Conservation (phyloP, 148 eudicot species). For the Cornus suecica region DNA sequence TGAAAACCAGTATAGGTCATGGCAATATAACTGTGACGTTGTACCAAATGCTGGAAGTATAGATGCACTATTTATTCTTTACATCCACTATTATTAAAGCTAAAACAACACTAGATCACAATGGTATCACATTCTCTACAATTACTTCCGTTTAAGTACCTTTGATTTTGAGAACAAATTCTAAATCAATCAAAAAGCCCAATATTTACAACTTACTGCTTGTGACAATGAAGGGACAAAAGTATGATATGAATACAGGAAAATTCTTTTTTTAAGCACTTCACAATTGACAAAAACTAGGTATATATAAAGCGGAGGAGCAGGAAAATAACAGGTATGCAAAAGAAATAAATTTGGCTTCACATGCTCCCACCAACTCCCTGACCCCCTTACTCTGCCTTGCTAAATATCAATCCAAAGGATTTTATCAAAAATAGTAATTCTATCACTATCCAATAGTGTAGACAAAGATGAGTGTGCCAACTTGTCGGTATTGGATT, state of each 20-base stretch:
- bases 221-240: background rate
- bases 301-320: too few species aligned
- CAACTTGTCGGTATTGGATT: too few species aligned
- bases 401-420: background rate
- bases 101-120: background rate
- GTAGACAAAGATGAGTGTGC: too few species aligned
- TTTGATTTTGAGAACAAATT: too few species aligned
- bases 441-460: too few species aligned
- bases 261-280: background rate
- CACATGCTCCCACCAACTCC: background rate
- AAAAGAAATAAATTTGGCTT: too few species aligned
- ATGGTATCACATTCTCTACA: background rate
- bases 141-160: too few species aligned
- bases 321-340: background rate
- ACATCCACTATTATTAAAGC: too few species aligned
- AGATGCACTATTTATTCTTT: background rate
- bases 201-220: background rate
- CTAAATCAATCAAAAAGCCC: background rate
- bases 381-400: background rate
- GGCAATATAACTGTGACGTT: conserved; percentile 1
- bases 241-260: background rate
- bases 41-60: background rate
- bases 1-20: background rate
- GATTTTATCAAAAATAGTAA: background rate
- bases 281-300: background rate